Base-by-base conservation (phyloP, 2,329 filamentous ascomycete species). In the Aquanectria penicillioides region DNA sequence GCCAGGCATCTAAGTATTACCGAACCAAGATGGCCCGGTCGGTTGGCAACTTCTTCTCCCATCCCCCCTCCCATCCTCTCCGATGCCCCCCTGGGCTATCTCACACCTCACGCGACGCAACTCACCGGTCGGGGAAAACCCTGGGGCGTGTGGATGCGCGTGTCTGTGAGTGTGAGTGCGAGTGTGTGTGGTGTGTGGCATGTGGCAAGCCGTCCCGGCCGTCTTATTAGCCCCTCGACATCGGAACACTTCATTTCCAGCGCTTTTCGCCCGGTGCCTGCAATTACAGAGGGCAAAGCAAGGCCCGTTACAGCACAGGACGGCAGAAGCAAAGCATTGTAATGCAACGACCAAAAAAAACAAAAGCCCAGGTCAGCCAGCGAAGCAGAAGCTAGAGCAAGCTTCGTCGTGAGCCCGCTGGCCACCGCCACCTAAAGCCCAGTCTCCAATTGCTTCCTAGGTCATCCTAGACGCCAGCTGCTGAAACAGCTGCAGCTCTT, bases 1-100 rank as follows among this genome's bases (percentile, higher is more conserved):
- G 41, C 41, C 33, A 46, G 41, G 41, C 28, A 46, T n/a, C n/a
- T n/a, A n/a, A n/a, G n/a, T 29, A 34, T 49, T 52, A 43, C 48
- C 48, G 36, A 51, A 28, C 48, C 48, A 51, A 41, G 48, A 18
- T 29, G 34, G 28, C 22, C 41, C 17, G 28, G 26, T 46, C 33
- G 8, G 12, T n/a, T n/a, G 31, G 13, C 31, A 6, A 10, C 31
- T n/a, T 5, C 13, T 34, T 34, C 31, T n/a, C 31, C 13, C 13
- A n/a, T n/a, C n/a, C n/a, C n/a, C n/a, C n/a, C n/a, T n/a, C n/a
- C n/a, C n/a, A n/a, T n/a, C n/a, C n/a, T n/a, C n/a, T n/a, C n/a
- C n/a, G n/a, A n/a, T n/a, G n/a, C n/a, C n/a, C n/a, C 23, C 18
- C 33, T 15, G 12, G 40, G 9, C 23, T 25, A 49, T 47, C 28